Conservation (phyloP, 306 rosid genomes). For the Dicorynia guianensis region DNA sequence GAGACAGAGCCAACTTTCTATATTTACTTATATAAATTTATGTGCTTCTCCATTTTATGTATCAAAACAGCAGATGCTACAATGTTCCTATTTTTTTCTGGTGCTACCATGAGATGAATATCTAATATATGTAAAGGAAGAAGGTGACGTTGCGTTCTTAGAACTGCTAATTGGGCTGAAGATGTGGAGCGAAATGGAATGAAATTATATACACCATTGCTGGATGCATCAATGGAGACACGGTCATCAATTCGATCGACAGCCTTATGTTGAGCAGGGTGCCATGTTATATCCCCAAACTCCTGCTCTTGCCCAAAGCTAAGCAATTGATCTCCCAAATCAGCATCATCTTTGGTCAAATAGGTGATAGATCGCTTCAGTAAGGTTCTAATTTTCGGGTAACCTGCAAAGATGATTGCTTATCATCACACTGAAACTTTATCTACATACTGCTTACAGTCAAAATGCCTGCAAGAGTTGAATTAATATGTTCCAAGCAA, state of each 20-base stretch:
- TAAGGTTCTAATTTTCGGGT: conserved; percentile 61
- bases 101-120: too few relatives aligned
- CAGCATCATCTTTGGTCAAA: conserved; percentile 48
- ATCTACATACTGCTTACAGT: too few relatives aligned
- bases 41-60: too few relatives aligned
- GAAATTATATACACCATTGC: conserved; percentile 61
- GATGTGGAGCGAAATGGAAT: conserved; percentile 53
- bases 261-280: conserved; percentile 62
- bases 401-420: conserved; percentile 48
- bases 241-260: conserved; percentile 63
- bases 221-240: conserved; percentile 47
- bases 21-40: too few relatives aligned
- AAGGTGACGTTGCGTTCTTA: conserved; percentile 50
- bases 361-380: conserved; percentile 68
- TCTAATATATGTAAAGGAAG: too few relatives aligned
- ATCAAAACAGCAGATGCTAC: too few relatives aligned
- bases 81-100: too few relatives aligned
- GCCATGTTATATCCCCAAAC: conserved; percentile 70
- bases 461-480: too few relatives aligned
- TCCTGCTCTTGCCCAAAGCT: conserved; percentile 63
- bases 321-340: conserved; percentile 57
- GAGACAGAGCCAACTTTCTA: too few relatives aligned
- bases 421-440: too few relatives aligned
- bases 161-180: conserved; percentile 30
- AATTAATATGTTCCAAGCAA: too few relatives aligned